Percentiles rank a stretch among this genome's conserved stretches.
Conservation (phyloP, 2,329 filamentous ascomycete species). For the Hypoxylon rubiginosum region DNA sequence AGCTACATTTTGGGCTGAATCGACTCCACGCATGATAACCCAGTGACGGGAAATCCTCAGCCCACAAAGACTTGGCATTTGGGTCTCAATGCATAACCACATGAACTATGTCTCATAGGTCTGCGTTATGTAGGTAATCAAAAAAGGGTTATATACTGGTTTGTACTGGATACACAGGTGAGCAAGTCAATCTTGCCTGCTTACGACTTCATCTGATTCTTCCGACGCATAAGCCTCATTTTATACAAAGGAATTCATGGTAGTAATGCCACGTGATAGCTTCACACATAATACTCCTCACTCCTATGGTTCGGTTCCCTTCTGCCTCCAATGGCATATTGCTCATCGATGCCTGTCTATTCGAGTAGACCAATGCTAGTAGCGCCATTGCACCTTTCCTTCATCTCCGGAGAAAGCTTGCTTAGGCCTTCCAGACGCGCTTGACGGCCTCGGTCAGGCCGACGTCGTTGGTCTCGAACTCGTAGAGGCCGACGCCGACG, state of each 20-base stretch:
- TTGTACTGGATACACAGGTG: conserved; percentile 45
- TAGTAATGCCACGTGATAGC: conserved; percentile 11
- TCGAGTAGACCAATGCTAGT: background rate
- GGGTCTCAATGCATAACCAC: background rate
- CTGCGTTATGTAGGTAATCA: background rate
- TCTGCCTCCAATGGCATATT: background rate
- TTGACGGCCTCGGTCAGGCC: conserved; percentile 91
- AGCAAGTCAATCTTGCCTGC: conserved; percentile 18
- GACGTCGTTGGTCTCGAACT: conserved; percentile 99
- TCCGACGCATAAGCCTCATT: conserved; percentile 18
- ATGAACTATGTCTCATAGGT: background rate
- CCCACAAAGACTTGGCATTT: too few relatives aligned
- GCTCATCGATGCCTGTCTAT: background rate
- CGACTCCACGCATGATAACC: background rate
- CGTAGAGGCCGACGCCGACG: conserved; percentile 91
- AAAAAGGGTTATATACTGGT: conserved; percentile 34
- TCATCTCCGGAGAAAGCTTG: background rate
- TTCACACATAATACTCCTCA: conserved; percentile 10
- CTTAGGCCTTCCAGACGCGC: conserved; percentile 87
- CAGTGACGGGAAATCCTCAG: too few relatives aligned
- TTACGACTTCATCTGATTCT: conserved; percentile 28
- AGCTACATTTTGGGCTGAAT: background rate
- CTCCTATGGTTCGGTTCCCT: background rate
- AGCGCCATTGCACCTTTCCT: background rate
- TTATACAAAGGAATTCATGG: conserved; percentile 32